Percentiles rank a stretch among this genome's conserved stretches.
These are phyloP conservation scores for Pseudonitzschia pungens DNA, from an alignment of 108 stramenopile genomes.

Conservation along the genomic window DNA sequence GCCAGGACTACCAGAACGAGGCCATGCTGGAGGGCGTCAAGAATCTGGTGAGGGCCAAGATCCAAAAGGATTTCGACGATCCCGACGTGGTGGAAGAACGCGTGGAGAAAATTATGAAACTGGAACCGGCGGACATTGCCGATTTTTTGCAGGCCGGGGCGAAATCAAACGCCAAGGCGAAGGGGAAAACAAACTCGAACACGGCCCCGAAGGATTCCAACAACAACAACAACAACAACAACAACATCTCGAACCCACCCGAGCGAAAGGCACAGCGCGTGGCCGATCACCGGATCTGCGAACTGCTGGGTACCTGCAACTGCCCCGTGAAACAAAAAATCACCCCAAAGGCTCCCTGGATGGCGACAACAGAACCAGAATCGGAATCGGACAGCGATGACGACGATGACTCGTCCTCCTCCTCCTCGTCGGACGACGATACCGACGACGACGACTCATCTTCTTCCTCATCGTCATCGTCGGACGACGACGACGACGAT, in stretches of 20 bases:
- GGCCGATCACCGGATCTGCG: background rate
- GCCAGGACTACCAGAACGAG: constrained; percentile 9
- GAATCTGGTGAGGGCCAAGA: background rate
- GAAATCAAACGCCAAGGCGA: background rate
- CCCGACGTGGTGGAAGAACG: constrained; percentile 4
- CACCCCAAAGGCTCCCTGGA: background rate
- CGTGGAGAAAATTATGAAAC: constrained; percentile 10
- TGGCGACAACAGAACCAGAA: background rate
- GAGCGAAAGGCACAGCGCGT: background rate
- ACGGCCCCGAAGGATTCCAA: background rate
- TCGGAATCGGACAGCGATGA: background rate
- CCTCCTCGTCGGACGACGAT: background rate
- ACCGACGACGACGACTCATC: background rate
- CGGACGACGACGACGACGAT: background rate
- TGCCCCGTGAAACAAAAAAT: background rate
- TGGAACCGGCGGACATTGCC: background rate
- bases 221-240: background rate
- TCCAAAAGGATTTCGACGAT: constrained; percentile 8
- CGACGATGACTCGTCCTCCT: background rate
- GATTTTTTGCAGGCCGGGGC: background rate
- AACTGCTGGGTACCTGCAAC: background rate
- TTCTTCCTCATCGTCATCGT: constrained; percentile 1
- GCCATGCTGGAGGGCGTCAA: constrained; percentile 6
- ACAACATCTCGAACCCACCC: too few relatives aligned
- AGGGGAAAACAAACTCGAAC: background rate